Evolutionary conservation across 257 asterid genomes (phyloP).

Genomic region (Lantana camara): DNA sequence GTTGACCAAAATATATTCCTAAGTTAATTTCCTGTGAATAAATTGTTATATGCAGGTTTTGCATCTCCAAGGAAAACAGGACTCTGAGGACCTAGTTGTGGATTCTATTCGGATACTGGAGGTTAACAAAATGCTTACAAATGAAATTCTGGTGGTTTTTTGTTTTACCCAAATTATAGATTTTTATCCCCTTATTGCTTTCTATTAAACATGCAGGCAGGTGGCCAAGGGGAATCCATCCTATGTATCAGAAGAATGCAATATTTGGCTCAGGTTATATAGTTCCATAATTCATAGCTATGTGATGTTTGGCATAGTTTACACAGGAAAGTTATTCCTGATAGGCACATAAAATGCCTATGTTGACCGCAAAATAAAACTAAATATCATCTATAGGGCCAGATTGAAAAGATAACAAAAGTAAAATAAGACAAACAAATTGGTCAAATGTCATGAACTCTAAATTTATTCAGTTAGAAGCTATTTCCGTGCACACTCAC

Average conservation of each 20-base stretch:
- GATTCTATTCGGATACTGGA: constrained; percentile 79
- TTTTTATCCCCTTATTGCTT: constrained; percentile 24
- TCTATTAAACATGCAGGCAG: constrained; percentile 57
- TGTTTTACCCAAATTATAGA: constrained; percentile 1
- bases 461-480: constrained; percentile 17
- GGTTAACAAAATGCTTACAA: constrained; percentile 44
- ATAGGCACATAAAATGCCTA: neutral
- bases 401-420: neutral
- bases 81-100: constrained; percentile 65
- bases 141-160: constrained; percentile 26
- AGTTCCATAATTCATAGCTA: constrained; percentile 20
- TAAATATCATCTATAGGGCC: neutral
- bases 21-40: constrained; percentile 4
- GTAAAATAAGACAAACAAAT: neutral
- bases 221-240: constrained; percentile 69
- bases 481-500: neutral
- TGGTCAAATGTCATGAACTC: constrained; percentile 1
- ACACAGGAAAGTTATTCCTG: neutral
- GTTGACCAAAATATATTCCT: neutral
- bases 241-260: constrained; percentile 73
- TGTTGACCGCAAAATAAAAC: neutral
- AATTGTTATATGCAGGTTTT: constrained; percentile 55
- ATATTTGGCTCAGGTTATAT: constrained; percentile 75
- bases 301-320: constrained; percentile 24
- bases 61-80: constrained; percentile 72